Base-by-base conservation (phyloP, 2,329 filamentous ascomycete genomes). In the Aspergillus sp. region DNA sequence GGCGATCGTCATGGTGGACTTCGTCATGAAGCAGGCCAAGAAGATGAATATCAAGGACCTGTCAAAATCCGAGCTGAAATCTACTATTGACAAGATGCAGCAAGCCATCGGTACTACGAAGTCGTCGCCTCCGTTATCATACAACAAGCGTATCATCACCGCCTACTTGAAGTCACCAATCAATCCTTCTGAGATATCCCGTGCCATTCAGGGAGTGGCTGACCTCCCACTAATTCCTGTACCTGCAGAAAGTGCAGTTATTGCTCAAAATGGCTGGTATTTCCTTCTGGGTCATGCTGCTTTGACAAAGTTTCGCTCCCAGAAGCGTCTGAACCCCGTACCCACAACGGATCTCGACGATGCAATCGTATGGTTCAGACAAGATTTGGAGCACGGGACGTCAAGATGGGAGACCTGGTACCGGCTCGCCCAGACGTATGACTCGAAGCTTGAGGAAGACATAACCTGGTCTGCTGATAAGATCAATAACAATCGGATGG, bases 331-430 rank as follows among this genome's bases (percentile, higher is more conserved):
- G 68, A 91, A 86, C 2, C 89, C 90, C 1, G 89, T 89, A 3
- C 89, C 91, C 13, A 94, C 90, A 0, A 91, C 94, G 66, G 92
- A 96, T 70, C 81, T 96, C 53, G 89, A 93, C 54, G 89, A 92
- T 55, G 92, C 91, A 3, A 87, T 90, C 49, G 89, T 87, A 0
- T 95, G 92, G 71, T 85, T 96, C 68, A 83, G 90, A 39, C 86
- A 93, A 65, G 92, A 96, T 71, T 77, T 96, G 1, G 91, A 96
- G 66, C 92, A 91, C 72, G 91, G 89, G 1, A 86, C 87, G 2
- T 88, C 92, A 42, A 87, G 88, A 58, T 96, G 92, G 92, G 90
- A 96, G 73, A 90, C 90, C 0, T 96, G 92, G 92, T 95, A 94
- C 73, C 86, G 91, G 11, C 83, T 96, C 23, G 92, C 89, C 0